A percentile compares a stretch with the other conserved stretches of the same genome.
Evolutionary conservation across 148 eudicot species (phyloP).

Genomic region (Hydrangea macrophylla): DNA sequence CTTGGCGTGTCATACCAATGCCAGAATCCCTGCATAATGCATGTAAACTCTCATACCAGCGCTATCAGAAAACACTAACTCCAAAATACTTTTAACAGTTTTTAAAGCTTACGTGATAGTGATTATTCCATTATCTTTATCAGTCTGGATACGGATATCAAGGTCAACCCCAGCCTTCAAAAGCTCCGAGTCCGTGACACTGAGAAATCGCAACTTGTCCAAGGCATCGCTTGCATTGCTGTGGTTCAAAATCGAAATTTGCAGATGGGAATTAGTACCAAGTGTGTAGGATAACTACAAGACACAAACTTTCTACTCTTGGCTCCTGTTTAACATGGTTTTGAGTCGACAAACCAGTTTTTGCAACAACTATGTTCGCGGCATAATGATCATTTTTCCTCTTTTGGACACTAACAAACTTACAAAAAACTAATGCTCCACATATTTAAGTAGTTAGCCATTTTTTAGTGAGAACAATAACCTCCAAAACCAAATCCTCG

Average conservation of each 20-base stretch:
- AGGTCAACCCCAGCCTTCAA: constrained; percentile 66
- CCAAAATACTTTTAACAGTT: neutral
- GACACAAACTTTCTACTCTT: neutral
- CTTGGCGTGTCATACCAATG: constrained; percentile 94
- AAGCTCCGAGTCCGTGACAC: constrained; percentile 77
- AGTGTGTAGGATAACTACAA: neutral
- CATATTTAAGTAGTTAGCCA: too few species aligned
- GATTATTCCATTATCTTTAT: constrained; percentile 83
- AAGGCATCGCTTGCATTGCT: constrained; percentile 99
- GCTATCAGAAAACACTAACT: neutral
- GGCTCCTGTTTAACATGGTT: neutral
- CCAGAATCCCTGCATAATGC: constrained; percentile 71
- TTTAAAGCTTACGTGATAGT: constrained; percentile 65
- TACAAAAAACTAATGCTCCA: too few species aligned
- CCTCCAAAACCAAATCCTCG: too few species aligned
- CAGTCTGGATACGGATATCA: constrained; percentile 84
- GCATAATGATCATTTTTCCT: too few species aligned
- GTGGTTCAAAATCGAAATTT: constrained; percentile 10
- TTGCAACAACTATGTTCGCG: too few species aligned
- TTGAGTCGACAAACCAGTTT: too few species aligned
- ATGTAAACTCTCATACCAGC: constrained; percentile 4
- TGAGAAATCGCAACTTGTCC: constrained; percentile 93
- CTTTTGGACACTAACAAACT: too few species aligned
- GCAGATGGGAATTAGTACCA: constrained; percentile 1
- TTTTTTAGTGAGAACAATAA: too few species aligned